A percentile compares a stretch with the other conserved stretches of the same genome.
These are phyloP conservation scores for Xylaria curta DNA, from an alignment of 495 filamentous ascomycete species.

Conservation along the genomic window DNA sequence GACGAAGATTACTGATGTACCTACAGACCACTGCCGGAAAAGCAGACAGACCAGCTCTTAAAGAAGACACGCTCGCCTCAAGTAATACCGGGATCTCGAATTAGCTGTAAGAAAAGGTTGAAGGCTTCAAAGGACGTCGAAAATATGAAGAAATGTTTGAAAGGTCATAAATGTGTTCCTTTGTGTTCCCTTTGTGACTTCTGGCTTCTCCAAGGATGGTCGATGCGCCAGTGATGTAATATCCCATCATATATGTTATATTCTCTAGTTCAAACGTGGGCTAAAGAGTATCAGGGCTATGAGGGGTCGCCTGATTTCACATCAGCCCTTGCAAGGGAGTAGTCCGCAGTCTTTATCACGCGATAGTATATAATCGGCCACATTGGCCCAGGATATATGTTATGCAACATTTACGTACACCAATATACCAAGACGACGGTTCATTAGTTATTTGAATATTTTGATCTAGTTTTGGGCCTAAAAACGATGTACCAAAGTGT, in stretches of 20 bases:
- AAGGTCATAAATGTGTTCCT: no score
- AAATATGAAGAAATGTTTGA: background rate
- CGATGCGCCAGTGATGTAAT: no score
- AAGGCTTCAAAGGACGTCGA: background rate
- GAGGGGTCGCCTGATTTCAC: background rate
- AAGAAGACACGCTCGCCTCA: slow-evolving; percentile 4
- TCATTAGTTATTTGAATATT: no score
- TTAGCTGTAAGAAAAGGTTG: background rate
- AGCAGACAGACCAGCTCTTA: slow-evolving; percentile 8
- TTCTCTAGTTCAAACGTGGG: no score
- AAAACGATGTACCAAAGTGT: no score
- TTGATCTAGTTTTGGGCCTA: no score
- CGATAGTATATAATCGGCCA: background rate
- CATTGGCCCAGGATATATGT: background rate
- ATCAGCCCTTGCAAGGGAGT: no score
- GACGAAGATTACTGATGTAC: background rate
- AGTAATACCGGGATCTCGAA: slow-evolving; percentile 11
- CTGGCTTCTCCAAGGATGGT: background rate
- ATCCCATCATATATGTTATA: no score
- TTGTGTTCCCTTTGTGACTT: background rate
- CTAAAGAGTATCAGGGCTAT: no score
- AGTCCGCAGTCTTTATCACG: background rate
- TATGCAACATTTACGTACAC: no score
- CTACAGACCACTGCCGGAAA: slow-evolving; percentile 10
- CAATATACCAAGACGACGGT: no score